A percentile compares a stretch with the other conserved stretches of the same genome.
Evolutionary conservation across 1,284 basidiomycete species (phyloP).

Genomic region (Boletellus deceptivus): DNA sequence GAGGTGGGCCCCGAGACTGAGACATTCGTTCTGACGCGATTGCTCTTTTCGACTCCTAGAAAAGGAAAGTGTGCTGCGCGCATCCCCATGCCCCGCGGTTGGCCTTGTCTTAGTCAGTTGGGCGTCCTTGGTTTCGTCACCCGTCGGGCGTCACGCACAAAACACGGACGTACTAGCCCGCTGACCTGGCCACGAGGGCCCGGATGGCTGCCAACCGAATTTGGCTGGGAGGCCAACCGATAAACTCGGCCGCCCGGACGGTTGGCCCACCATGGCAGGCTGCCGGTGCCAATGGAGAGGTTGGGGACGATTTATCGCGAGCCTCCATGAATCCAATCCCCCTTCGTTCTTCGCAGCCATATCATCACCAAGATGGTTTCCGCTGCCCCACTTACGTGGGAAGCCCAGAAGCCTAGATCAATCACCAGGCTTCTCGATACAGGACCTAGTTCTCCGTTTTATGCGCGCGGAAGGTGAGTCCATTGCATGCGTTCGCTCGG

Average conservation of each 20-base stretch:
- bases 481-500: background rate
- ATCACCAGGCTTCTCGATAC: background rate
- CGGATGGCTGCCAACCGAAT: conserved; percentile 7
- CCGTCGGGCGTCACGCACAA: conserved; percentile 13
- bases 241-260: background rate
- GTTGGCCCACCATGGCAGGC: conserved; percentile 11
- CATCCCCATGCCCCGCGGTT: background rate
- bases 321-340: background rate
- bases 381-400: background rate
- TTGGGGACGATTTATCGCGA: background rate
- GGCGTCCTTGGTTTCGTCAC: background rate
- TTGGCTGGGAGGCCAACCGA: background rate
- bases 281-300: conserved; percentile 4
- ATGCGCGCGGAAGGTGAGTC: background rate
- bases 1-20: too few relatives aligned
- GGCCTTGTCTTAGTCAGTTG: background rate
- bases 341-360: background rate
- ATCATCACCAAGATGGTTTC: conserved; percentile 1
- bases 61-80: background rate
- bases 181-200: background rate
- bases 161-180: background rate
- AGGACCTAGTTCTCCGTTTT: background rate
- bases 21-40: too few relatives aligned
- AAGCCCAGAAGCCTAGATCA: background rate
- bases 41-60: too few relatives aligned